Conservation (phyloP, 2,329 filamentous ascomycete species). For the Colletotrichum tanaceti region DNA sequence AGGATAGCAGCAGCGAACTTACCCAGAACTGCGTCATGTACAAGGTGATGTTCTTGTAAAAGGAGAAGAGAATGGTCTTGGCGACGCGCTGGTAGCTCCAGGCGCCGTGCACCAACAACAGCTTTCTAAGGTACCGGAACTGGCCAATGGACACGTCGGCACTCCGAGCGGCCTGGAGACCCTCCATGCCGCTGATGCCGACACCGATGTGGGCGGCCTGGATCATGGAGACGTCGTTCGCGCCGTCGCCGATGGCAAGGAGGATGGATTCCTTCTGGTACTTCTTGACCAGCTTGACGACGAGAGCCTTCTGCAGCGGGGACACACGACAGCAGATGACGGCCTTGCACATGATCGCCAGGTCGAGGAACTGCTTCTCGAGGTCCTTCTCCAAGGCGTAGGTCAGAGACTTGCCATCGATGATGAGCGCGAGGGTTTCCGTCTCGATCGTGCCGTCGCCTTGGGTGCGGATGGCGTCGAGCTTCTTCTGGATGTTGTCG, state of each 20-base stretch:
- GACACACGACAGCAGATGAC: slow-evolving; percentile 98
- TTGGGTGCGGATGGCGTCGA: slow-evolving; percentile 89
- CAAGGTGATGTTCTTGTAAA: slow-evolving; percentile 98
- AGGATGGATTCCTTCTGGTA: slow-evolving; percentile 89
- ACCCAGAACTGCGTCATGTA: slow-evolving; percentile 99
- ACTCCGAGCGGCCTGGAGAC: slow-evolving; percentile 93
- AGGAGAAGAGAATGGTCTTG: slow-evolving; percentile 97
- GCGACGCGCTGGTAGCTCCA: slow-evolving; percentile 98
- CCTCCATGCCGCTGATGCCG: slow-evolving; percentile 96
- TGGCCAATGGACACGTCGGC: slow-evolving; percentile 96
- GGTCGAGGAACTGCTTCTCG: slow-evolving; percentile 91
- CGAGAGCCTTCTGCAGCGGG: slow-evolving; percentile 94
- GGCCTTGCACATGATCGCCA: slow-evolving; percentile 97
- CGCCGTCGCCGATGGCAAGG: slow-evolving; percentile 95
- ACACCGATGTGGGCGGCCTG: slow-evolving; percentile 98
- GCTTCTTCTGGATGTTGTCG: slow-evolving; percentile 92
- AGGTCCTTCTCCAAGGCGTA: slow-evolving; percentile 93
- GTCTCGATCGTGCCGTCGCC: slow-evolving; percentile 79
- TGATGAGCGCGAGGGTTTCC: slow-evolving; percentile 90
- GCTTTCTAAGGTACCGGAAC: slow-evolving; percentile 93
- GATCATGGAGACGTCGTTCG: slow-evolving; percentile 99
- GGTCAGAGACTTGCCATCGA: slow-evolving; percentile 95
- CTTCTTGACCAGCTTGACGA: slow-evolving; percentile 97
- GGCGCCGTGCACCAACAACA: slow-evolving; percentile 92
- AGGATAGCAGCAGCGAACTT: slow-evolving; percentile 51